phyloP scores from a whole-genome alignment of 1,284 basidiomycete species.

The Austroboletus rostrupii region DNA sequence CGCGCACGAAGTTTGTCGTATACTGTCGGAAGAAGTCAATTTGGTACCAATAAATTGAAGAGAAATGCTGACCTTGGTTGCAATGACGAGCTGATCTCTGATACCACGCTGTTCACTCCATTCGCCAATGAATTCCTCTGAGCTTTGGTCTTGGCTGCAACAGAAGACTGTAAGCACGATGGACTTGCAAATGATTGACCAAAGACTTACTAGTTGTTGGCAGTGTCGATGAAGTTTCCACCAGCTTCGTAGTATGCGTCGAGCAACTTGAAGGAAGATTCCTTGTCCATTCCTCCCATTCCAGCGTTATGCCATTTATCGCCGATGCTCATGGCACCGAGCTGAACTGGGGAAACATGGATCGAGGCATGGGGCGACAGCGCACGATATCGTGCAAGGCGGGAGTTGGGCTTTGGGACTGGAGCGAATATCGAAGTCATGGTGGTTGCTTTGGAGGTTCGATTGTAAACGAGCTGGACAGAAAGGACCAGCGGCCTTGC shows the following conservation, averaged over 20 bases:
- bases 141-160: slow-evolving; percentile 36
- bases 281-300: slow-evolving; percentile 36
- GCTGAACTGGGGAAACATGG: slow-evolving; percentile 50
- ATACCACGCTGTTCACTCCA: slow-evolving; percentile 41
- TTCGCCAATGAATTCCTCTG: slow-evolving; percentile 43
- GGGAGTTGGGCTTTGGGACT: slow-evolving; percentile 22
- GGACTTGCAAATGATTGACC: neutral
- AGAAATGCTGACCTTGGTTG: slow-evolving; percentile 37
- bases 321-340: slow-evolving; percentile 56
- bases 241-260: too few relatives aligned
- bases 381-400: too few relatives aligned
- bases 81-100: slow-evolving; percentile 44
- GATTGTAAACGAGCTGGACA: neutral
- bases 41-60: neutral
- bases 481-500: neutral
- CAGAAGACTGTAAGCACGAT: neutral
- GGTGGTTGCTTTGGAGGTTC: neutral
- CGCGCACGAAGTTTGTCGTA: slow-evolving; percentile 26
- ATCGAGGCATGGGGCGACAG: too few relatives aligned
- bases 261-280: slow-evolving; percentile 36
- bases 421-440: neutral
- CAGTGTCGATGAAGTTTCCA: too few relatives aligned
- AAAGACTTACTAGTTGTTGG: slow-evolving; percentile 31
- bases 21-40: slow-evolving; percentile 24
- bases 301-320: slow-evolving; percentile 38